These are phyloP conservation scores for Amylostereum chailletii DNA, from an alignment of 1,284 basidiomycete species.

Conservation along the genomic window DNA sequence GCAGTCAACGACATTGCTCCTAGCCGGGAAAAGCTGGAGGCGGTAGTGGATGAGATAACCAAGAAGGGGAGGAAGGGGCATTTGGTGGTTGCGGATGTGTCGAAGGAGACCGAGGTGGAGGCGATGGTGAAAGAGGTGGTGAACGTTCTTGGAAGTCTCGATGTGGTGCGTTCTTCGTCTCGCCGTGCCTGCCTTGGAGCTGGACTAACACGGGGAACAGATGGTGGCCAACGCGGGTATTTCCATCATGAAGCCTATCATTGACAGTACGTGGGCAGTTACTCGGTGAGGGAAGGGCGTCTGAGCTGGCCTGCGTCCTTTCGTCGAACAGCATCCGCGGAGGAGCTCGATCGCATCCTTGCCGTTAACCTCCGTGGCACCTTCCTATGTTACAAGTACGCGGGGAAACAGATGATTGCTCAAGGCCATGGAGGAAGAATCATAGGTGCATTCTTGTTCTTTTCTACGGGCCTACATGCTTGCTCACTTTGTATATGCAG, in stretches of 20 bases:
- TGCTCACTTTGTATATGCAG: background rate
- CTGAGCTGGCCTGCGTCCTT: background rate
- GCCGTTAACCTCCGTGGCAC: slow-evolving; percentile 12
- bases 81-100: slow-evolving; percentile 19
- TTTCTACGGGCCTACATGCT: background rate
- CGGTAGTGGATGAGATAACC: slow-evolving; percentile 15
- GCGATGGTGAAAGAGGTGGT: slow-evolving; percentile 19
- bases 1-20: slow-evolving; percentile 20
- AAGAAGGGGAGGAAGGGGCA: slow-evolving; percentile 13
- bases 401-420: slow-evolving; percentile 20
- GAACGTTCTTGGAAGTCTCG: slow-evolving; percentile 19
- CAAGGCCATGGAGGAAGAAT: slow-evolving; percentile 22
- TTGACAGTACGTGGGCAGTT: slow-evolving; percentile 13
- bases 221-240: slow-evolving; percentile 26
- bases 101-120: slow-evolving; percentile 21
- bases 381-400: slow-evolving; percentile 21
- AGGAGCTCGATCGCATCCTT: slow-evolving; percentile 10
- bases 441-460: slow-evolving; percentile 13
- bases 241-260: slow-evolving; percentile 6
- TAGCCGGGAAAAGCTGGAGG: slow-evolving; percentile 11
- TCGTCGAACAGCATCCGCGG: slow-evolving; percentile 2
- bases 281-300: background rate
- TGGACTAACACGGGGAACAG: slow-evolving; percentile 7
- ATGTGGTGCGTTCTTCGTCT: slow-evolving; percentile 13
- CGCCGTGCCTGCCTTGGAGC: background rate